Percentiles rank a stretch among this genome's conserved stretches.
Evolutionary conservation across 2,329 filamentous ascomycete species (phyloP).

Genomic region (Monosporascus ibericus): DNA sequence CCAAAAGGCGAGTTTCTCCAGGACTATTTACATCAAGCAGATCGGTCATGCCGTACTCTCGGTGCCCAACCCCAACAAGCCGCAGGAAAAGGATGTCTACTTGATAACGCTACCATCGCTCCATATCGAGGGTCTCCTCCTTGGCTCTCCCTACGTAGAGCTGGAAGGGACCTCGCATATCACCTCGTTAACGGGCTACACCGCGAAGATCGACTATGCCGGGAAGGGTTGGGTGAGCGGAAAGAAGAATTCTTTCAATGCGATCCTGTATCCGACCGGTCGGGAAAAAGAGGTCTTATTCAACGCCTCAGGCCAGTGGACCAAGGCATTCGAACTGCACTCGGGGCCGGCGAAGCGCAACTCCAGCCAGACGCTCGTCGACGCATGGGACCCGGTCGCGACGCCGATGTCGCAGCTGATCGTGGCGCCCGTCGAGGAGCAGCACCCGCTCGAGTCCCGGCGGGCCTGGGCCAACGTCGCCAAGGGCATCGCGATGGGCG

Average conservation of each 20-base stretch:
- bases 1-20: conserved; percentile 46
- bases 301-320: conserved; percentile 36
- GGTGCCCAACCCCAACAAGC: conserved; percentile 32
- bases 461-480: conserved; percentile 77
- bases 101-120: conserved; percentile 43
- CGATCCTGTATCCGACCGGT: conserved; percentile 33
- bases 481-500: conserved; percentile 61
- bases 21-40: conserved; percentile 43
- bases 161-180: conserved; percentile 40
- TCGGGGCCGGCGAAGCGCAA: conserved; percentile 23
- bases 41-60: conserved; percentile 43
- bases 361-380: conserved; percentile 24
- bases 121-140: conserved; percentile 40
- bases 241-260: conserved; percentile 41
- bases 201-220: conserved; percentile 40
- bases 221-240: conserved; percentile 39
- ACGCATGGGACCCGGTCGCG: conserved; percentile 33
- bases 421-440: conserved; percentile 52
- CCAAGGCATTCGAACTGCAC: conserved; percentile 32
- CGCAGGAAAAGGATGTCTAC: conserved; percentile 38
- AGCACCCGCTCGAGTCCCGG: conserved; percentile 75
- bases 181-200: conserved; percentile 37
- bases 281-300: conserved; percentile 31
- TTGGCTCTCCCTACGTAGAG: conserved; percentile 43
- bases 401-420: conserved; percentile 22